Conservation (phyloP, 192 early-diverging fungal species). For the Fimicolochytrium jonesii region DNA sequence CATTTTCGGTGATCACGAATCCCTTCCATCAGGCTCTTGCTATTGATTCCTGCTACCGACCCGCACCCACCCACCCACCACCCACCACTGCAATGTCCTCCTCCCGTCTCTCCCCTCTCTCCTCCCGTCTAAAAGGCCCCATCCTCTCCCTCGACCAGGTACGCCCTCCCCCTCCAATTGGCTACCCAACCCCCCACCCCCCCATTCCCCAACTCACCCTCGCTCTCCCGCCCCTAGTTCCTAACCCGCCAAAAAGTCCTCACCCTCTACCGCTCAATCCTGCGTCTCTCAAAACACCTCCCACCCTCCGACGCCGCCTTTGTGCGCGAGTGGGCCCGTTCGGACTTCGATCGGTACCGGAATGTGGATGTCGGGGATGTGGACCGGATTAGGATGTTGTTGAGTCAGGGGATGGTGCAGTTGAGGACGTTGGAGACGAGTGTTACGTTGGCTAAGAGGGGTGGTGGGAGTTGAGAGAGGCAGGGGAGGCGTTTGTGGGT, state of each 20-base stretch:
- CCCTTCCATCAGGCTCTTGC: no score
- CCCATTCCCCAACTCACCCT: background rate
- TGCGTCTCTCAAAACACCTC: background rate
- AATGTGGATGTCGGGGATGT: slow-evolving; percentile 24
- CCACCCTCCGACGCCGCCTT: background rate
- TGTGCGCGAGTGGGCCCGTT: slow-evolving; percentile 35
- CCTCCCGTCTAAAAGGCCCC: slow-evolving; percentile 2
- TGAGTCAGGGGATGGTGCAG: slow-evolving; percentile 24
- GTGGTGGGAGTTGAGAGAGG: no score
- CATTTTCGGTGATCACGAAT: no score
- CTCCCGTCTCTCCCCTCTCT: background rate
- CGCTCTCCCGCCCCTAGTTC: background rate
- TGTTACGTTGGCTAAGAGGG: slow-evolving; percentile 25
- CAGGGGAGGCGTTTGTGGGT: no score
- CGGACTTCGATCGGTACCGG: slow-evolving; percentile 47
- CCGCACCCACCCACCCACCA: no score
- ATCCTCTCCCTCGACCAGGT: slow-evolving; percentile 13
- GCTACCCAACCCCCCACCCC: background rate
- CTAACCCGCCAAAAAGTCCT: slow-evolving; percentile 9
- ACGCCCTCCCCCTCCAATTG: background rate
- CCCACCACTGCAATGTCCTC: slow-evolving; percentile 4
- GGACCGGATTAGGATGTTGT: slow-evolving; percentile 17
- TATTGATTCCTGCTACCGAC: no score
- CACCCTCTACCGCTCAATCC: slow-evolving; percentile 9
- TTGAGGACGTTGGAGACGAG: slow-evolving; percentile 22